These are phyloP conservation scores for Trichoderma parareesei DNA, from an alignment of 495 filamentous ascomycete genomes.

Conservation along the genomic window DNA sequence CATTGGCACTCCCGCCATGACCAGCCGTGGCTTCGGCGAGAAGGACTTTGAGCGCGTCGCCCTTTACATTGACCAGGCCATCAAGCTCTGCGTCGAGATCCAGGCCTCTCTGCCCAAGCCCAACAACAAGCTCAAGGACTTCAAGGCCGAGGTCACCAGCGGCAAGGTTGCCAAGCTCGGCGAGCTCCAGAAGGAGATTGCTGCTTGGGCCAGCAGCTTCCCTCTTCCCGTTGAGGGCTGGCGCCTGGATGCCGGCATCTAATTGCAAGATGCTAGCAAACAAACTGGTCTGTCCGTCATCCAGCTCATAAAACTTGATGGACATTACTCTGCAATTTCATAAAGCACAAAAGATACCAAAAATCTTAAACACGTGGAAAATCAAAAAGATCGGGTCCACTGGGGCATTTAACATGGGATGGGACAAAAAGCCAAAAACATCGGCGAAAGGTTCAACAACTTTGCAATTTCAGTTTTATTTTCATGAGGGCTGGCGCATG, in stretches of 20 bases:
- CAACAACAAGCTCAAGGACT: slow-evolving; percentile 98
- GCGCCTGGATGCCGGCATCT: slow-evolving; percentile 43
- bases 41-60: slow-evolving; percentile 89
- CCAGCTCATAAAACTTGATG: neutral
- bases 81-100: slow-evolving; percentile 75
- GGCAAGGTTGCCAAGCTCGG: slow-evolving; percentile 73
- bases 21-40: slow-evolving; percentile 85
- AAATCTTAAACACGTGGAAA: slow-evolving; percentile 14
- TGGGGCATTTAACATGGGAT: slow-evolving; percentile 14
- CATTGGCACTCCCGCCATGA: slow-evolving; percentile 96
- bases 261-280: slow-evolving; percentile 16
- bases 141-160: slow-evolving; percentile 80
- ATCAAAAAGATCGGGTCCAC: slow-evolving; percentile 7
- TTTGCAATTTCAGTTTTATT: neutral
- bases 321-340: neutral
- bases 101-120: slow-evolving; percentile 84
- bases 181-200: slow-evolving; percentile 79
- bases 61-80: slow-evolving; percentile 74
- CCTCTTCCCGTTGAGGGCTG: slow-evolving; percentile 77
- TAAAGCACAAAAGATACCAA: slow-evolving; percentile 11
- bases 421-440: slow-evolving; percentile 13
- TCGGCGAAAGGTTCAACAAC: slow-evolving; percentile 10
- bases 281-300: neutral
- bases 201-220: slow-evolving; percentile 81
- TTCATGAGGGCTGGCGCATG: slow-evolving; percentile 6